Conservation (phyloP, 75 land plant species). For the Picea sitchensis region DNA sequence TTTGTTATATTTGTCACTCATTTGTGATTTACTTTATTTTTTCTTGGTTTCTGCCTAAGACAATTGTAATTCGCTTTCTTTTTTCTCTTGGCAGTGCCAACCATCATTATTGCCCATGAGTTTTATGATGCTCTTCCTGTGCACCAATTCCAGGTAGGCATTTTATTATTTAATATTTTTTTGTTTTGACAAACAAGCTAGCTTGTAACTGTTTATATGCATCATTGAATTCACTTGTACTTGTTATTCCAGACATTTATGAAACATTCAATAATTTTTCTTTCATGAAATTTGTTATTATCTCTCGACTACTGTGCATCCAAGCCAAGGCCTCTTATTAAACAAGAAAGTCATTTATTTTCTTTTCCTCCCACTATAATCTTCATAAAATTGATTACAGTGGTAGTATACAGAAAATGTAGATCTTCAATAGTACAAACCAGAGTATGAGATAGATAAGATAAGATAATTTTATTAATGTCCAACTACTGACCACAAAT, state of each 20-base stretch:
- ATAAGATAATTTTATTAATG: too few relatives aligned
- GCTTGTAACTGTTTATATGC: background rate
- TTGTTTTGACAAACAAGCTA: background rate
- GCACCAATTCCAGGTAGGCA: constrained; percentile 95
- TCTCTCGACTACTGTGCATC: background rate
- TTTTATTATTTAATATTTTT: constrained; percentile 3
- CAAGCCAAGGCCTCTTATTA: background rate
- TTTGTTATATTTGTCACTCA: background rate
- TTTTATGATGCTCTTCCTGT: constrained; percentile 96
- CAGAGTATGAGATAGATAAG: too few relatives aligned
- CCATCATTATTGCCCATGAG: constrained; percentile 93
- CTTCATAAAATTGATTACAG: background rate
- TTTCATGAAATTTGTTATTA: background rate
- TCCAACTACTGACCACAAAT: too few relatives aligned
- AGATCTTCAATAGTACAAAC: background rate
- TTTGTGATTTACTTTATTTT: background rate
- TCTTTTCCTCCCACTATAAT: background rate
- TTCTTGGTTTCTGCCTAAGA: background rate
- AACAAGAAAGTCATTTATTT: background rate
- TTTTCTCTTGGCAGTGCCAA: constrained; percentile 64
- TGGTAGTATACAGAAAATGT: background rate
- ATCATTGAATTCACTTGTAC: background rate
- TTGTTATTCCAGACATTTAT: too few relatives aligned
- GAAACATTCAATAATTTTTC: background rate
- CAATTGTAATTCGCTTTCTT: constrained; percentile 2